Conservation (phyloP, 768 basidiomycete genomes). For the Royoungia palumana region DNA sequence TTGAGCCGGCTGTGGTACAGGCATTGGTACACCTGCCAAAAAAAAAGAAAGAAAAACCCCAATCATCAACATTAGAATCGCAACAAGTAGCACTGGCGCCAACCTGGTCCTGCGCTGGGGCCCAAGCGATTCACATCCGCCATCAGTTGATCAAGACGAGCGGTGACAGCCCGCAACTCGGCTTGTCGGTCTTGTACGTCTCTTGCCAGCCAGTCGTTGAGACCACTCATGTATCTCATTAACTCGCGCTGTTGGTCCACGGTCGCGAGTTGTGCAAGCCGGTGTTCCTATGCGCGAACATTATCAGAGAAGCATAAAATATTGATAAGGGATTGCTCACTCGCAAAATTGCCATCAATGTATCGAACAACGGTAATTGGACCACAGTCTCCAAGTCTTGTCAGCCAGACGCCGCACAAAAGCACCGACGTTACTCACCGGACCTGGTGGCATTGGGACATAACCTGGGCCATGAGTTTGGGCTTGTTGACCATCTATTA, state of each 20-base stretch:
- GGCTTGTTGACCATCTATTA: slow-evolving; percentile 19
- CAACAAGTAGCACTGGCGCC: slow-evolving; percentile 6
- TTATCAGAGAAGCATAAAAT: slow-evolving; percentile 7
- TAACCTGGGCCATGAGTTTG: slow-evolving; percentile 31
- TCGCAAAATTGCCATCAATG: slow-evolving; percentile 64
- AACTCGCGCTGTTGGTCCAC: slow-evolving; percentile 77
- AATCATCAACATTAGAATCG: not conserved
- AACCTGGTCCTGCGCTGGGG: slow-evolving; percentile 40
- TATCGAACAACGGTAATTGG: slow-evolving; percentile 64
- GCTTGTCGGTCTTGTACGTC: slow-evolving; percentile 78
- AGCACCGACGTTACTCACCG: slow-evolving; percentile 39
- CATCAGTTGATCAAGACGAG: slow-evolving; percentile 51
- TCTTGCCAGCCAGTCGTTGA: slow-evolving; percentile 77
- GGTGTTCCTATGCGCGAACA: slow-evolving; percentile 57
- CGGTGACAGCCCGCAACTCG: slow-evolving; percentile 64
- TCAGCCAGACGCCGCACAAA: not conserved
- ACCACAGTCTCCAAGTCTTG: slow-evolving; percentile 48
- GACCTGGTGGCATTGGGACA: slow-evolving; percentile 48
- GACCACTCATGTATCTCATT: slow-evolving; percentile 71
- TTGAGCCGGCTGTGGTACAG: slow-evolving; percentile 16
- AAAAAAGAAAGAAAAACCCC: too few species aligned
- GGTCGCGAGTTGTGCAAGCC: slow-evolving; percentile 66
- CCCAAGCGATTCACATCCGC: slow-evolving; percentile 45
- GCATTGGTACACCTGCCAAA: slow-evolving; percentile 25
- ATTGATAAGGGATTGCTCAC: slow-evolving; percentile 36